A percentile compares a stretch with the other conserved stretches of the same genome.
These are phyloP conservation scores for Termitomyces sp. DNA, from an alignment of 768 basidiomycete species.

Conservation along the genomic window DNA sequence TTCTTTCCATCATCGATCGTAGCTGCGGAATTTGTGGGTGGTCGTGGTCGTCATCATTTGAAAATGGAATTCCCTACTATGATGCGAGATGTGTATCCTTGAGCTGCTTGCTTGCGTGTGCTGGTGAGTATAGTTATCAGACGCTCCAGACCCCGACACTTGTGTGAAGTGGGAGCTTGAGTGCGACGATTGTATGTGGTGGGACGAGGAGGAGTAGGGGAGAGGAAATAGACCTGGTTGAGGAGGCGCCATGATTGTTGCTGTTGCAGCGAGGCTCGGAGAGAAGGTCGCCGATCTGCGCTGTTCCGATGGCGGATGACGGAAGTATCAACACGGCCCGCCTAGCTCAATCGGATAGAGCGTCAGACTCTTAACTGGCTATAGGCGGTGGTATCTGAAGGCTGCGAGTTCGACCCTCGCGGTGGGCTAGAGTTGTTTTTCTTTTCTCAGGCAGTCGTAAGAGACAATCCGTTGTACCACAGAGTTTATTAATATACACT, in stretches of 20 bases:
- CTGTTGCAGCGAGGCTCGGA: not conserved
- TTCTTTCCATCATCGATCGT: slow-evolving; percentile 41
- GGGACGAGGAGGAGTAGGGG: slow-evolving; percentile 40
- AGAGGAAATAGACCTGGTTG: slow-evolving; percentile 66
- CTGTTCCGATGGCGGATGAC: not conserved
- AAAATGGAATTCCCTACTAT: slow-evolving; percentile 6
- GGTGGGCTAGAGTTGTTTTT: slow-evolving; percentile 19
- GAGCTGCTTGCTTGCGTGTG: slow-evolving; percentile 33
- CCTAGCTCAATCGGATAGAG: slow-evolving; percentile 66
- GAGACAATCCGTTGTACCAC: not conserved
- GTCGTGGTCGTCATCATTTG: not conserved
- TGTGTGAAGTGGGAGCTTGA: slow-evolving; percentile 11
- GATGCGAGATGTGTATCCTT: slow-evolving; percentile 26
- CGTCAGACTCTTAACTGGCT: slow-evolving; percentile 48
- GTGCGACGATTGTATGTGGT: slow-evolving; percentile 16
- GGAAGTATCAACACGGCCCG: slow-evolving; percentile 25
- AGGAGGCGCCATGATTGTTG: slow-evolving; percentile 39
- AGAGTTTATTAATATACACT: slow-evolving; percentile 3
- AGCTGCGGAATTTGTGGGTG: not conserved
- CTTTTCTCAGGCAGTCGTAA: not conserved
- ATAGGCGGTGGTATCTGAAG: slow-evolving; percentile 47
- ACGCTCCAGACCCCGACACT: not conserved
- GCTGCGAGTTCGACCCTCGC: slow-evolving; percentile 85
- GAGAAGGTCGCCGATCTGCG: not conserved
- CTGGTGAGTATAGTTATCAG: slow-evolving; percentile 12